These are phyloP conservation scores for Elsinoe batatas DNA, from an alignment of 2,329 filamentous ascomycete genomes.

Conservation along the genomic window DNA sequence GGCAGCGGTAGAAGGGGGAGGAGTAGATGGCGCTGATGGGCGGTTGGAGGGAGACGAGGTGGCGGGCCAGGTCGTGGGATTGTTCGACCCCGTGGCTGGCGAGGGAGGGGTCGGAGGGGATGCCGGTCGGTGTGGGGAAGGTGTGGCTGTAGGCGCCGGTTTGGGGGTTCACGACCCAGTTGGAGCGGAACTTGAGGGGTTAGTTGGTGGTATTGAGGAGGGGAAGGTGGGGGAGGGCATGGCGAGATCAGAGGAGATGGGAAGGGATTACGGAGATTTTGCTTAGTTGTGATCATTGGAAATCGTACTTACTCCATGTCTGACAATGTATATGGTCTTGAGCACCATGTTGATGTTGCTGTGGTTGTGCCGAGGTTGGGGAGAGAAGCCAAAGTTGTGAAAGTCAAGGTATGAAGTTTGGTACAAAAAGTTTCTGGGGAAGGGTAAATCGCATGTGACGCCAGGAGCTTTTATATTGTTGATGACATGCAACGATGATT, in stretches of 20 bases:
- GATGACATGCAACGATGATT: neutral
- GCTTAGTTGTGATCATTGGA: neutral
- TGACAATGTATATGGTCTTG: conserved; percentile 40
- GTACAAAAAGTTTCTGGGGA: conserved; percentile 10
- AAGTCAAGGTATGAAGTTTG: conserved; percentile 14
- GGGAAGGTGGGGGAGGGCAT: neutral
- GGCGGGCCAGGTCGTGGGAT: conserved; percentile 61
- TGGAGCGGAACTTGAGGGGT: conserved; percentile 65
- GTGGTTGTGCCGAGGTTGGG: neutral
- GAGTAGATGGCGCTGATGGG: conserved; percentile 70
- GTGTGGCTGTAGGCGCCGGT: conserved; percentile 68
- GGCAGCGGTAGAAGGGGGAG: conserved; percentile 76
- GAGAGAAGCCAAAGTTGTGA: neutral
- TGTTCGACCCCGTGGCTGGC: conserved; percentile 80
- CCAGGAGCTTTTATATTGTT: neutral
- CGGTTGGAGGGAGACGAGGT: conserved; percentile 53
- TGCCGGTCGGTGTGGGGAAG: conserved; percentile 74
- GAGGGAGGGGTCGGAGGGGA: conserved; percentile 77
- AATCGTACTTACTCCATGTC: conserved; percentile 40
- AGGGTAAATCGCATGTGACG: neutral
- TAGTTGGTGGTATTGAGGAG: neutral
- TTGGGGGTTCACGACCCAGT: conserved; percentile 73
- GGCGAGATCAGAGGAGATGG: neutral
- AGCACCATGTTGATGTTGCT: conserved; percentile 27
- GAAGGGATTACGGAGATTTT: neutral